Conservation (phyloP, 106 monocot genomes). For the Chionographis japonica region DNA sequence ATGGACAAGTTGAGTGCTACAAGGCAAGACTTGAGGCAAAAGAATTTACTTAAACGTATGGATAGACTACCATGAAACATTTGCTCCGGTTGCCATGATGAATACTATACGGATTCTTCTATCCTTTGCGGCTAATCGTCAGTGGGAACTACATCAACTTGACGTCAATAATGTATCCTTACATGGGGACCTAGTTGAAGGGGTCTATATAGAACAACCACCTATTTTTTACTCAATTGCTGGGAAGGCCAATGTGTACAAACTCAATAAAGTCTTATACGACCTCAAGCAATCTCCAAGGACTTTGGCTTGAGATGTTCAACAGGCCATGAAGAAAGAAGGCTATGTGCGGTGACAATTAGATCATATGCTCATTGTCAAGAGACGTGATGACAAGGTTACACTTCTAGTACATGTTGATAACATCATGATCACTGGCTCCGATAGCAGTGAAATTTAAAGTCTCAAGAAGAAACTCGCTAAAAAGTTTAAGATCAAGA, state of each 20-base stretch:
- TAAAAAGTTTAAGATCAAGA: neutral
- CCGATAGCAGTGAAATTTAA: neutral
- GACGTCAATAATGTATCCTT: slow-evolving; percentile 4
- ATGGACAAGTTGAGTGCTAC: neutral
- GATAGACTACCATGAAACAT: neutral
- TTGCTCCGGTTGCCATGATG: neutral
- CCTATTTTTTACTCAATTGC: neutral
- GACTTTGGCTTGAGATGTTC: neutral
- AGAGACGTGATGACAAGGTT: neutral
- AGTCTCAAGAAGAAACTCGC: neutral
- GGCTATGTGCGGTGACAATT: neutral
- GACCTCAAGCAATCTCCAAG: neutral
- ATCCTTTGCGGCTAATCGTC: slow-evolving; percentile 3
- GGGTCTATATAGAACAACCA: neutral
- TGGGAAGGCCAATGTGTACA: neutral
- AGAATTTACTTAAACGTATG: neutral
- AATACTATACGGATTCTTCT: neutral
- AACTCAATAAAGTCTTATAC: neutral
- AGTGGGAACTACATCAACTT: neutral
- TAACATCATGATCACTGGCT: neutral
- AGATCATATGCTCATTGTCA: neutral
- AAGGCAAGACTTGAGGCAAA: neutral
- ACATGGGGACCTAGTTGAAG: neutral
- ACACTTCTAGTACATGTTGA: neutral
- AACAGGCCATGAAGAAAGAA: neutral